A percentile compares a stretch with the other conserved stretches of the same genome.
phyloP scores from a whole-genome alignment of 2,329 filamentous ascomycete genomes.

The Ceratocystis diversiconidia region DNA sequence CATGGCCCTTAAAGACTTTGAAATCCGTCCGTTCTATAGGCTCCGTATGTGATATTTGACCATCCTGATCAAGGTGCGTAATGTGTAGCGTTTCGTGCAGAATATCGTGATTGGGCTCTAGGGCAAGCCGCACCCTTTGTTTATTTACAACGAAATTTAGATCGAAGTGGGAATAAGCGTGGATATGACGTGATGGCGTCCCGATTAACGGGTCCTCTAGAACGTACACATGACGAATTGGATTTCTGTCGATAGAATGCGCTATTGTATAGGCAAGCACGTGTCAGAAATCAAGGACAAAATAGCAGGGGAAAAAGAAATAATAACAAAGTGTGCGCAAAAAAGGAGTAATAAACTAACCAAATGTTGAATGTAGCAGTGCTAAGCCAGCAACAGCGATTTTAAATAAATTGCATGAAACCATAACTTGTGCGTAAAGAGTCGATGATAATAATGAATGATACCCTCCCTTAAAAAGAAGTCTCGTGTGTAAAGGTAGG shows the following conservation, averaged over 20 bases:
- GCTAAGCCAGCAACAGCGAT: slow-evolving; percentile 9
- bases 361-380: slow-evolving; percentile 13
- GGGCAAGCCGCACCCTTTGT: slow-evolving; percentile 59
- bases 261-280: slow-evolving; percentile 30
- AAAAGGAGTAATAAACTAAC: slow-evolving; percentile 9
- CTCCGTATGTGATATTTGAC: slow-evolving; percentile 51
- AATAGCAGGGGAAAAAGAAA: not conserved
- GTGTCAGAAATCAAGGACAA: not conserved
- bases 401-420: slow-evolving; percentile 6
- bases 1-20: slow-evolving; percentile 68
- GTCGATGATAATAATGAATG: not conserved
- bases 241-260: slow-evolving; percentile 60
- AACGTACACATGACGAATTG: slow-evolving; percentile 57
- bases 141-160: slow-evolving; percentile 63
- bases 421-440: slow-evolving; percentile 11
- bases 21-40: slow-evolving; percentile 58
- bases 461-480: not conserved
- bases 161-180: slow-evolving; percentile 72
- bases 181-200: slow-evolving; percentile 63
- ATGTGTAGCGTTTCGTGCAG: slow-evolving; percentile 63
- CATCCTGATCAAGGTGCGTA: slow-evolving; percentile 57
- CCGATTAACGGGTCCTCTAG: slow-evolving; percentile 65
- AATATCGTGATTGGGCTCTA: slow-evolving; percentile 87
- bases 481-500: not conserved
- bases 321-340: no score